phyloP scores from a whole-genome alignment of 2,329 filamentous ascomycete species.

The Akanthomyces muscarius region DNA sequence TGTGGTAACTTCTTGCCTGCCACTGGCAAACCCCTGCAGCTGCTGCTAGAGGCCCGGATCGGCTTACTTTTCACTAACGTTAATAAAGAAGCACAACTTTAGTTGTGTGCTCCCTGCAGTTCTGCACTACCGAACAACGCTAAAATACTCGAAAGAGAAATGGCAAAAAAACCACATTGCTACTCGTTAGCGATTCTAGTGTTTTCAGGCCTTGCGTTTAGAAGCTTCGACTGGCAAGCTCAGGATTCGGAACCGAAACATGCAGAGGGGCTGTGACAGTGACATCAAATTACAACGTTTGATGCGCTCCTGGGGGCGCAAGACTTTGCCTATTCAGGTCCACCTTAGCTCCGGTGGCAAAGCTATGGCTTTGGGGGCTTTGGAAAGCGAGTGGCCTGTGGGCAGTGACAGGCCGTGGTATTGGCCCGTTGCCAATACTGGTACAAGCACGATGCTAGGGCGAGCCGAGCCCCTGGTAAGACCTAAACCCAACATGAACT shows the following conservation, averaged over 20 bases:
- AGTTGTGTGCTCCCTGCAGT: no score
- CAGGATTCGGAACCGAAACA: neutral
- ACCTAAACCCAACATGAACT: neutral
- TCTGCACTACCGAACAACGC: no score
- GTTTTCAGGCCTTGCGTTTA: neutral
- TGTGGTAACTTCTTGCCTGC: neutral
- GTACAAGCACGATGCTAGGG: neutral
- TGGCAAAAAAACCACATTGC: neutral
- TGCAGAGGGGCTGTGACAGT: neutral
- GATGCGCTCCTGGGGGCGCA: neutral
- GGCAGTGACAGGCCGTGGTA: neutral
- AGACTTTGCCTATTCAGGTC: conserved; percentile 2
- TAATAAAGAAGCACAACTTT: no score
- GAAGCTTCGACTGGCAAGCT: neutral
- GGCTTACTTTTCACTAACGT: neutral
- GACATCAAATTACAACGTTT: neutral
- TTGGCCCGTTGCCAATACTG: neutral
- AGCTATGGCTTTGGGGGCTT: neutral
- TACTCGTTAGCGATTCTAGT: neutral
- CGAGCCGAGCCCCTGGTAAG: neutral
- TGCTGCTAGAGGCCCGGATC: neutral
- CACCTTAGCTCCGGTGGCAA: conserved; percentile 9
- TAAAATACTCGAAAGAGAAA: neutral
- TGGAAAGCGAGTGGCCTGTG: neutral
- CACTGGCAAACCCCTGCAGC: neutral